Evolutionary conservation across 1,139 yeast genomes (phyloP).

Genomic region (Magnusiomyces suaveolens): DNA sequence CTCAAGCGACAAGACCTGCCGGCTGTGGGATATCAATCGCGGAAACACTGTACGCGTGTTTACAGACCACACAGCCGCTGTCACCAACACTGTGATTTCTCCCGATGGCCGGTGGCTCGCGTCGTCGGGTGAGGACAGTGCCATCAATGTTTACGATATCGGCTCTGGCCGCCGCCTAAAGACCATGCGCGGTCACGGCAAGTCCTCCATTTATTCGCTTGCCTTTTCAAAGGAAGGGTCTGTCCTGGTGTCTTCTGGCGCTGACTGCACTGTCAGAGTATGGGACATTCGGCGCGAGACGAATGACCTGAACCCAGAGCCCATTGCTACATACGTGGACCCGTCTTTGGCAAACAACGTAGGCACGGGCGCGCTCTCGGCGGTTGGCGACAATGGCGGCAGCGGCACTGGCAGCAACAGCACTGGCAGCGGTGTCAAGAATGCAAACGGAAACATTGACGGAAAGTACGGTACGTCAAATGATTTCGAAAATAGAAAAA

Average conservation of each 20-base stretch:
- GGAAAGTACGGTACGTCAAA: conserved; percentile 16
- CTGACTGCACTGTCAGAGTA: conserved; percentile 85
- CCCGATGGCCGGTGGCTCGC: conserved; percentile 98
- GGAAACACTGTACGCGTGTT: conserved; percentile 92
- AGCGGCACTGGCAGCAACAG: background rate
- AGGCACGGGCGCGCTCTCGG: conserved; percentile 6
- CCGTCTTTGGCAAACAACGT: conserved; percentile 4
- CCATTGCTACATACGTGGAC: conserved; percentile 44
- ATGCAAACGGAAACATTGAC: background rate
- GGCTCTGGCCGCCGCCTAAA: conserved; percentile 84
- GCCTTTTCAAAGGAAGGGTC: conserved; percentile 82
- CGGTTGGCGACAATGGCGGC: conserved; percentile 12
- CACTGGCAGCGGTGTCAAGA: background rate
- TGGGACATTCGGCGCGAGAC: conserved; percentile 93
- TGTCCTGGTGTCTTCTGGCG: conserved; percentile 84
- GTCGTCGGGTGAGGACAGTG: conserved; percentile 87
- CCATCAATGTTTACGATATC: conserved; percentile 87
- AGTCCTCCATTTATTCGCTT: conserved; percentile 74
- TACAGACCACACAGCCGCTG: conserved; percentile 88
- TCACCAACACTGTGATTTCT: conserved; percentile 76
- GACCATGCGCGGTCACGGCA: conserved; percentile 78
- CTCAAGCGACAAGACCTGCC: conserved; percentile 85
- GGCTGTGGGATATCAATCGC: conserved; percentile 94
- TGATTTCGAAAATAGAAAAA: conserved; percentile 36
- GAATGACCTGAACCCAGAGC: conserved; percentile 68